Conservation (phyloP, 2,329 filamentous ascomycete genomes). For the Talaromyces piceae region DNA sequence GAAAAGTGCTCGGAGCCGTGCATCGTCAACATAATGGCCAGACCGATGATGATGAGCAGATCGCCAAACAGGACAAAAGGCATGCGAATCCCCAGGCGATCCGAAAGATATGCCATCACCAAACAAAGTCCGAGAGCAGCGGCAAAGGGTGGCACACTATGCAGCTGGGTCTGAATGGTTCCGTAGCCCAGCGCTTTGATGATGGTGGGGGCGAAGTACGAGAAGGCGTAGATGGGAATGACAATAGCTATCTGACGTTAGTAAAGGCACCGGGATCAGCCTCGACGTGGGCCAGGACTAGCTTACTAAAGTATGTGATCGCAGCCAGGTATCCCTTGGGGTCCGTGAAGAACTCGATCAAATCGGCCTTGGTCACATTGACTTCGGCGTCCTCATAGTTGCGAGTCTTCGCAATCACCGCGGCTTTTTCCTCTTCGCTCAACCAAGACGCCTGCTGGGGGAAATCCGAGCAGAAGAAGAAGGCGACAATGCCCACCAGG, state of each 20-base stretch:
- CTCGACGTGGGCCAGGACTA: no score
- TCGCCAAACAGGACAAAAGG: conserved; percentile 18
- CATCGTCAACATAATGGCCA: conserved; percentile 18
- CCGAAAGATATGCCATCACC: conserved; percentile 16
- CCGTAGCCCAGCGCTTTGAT: conserved; percentile 17
- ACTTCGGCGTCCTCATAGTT: conserved; percentile 6
- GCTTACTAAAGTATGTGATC: conserved; percentile 12
- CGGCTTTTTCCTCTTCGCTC: conserved; percentile 16
- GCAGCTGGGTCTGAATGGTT: conserved; percentile 19
- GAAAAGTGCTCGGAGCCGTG: conserved; percentile 20
- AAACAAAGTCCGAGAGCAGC: conserved; percentile 16
- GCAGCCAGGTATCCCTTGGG: conserved; percentile 6
- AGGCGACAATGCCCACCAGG: conserved; percentile 17
- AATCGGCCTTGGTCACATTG: conserved; percentile 2
- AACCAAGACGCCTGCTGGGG: conserved; percentile 18
- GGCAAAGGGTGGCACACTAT: conserved; percentile 19
- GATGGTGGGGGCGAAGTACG: conserved; percentile 22
- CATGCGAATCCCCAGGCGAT: conserved; percentile 15
- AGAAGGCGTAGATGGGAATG: conserved; percentile 17
- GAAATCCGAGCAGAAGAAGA: conserved; percentile 18
- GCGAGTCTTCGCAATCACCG: conserved; percentile 14
- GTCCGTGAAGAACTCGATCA: conserved; percentile 5
- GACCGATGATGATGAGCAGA: conserved; percentile 18
- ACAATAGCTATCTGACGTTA: conserved; percentile 15
- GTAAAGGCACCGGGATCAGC: background rate